Evolutionary conservation across 2,329 filamentous ascomycete genomes (phyloP), one percentile per base, ranked within the genome.

Genomic region (Dothideomycetes sp.): DNA sequence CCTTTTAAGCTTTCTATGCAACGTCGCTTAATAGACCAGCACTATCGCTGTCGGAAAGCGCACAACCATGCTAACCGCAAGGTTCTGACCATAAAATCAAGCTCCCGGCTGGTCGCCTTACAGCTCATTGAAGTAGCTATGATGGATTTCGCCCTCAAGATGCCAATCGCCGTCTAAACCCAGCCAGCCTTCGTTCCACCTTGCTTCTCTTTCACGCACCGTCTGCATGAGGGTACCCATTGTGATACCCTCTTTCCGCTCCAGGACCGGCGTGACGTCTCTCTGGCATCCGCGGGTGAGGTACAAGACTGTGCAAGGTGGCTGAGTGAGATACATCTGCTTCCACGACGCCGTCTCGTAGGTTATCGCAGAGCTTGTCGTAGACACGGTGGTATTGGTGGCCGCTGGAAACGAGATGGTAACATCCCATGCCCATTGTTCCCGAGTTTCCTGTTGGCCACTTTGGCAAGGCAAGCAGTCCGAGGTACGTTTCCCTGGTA

Each of bases 141-240:
- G 12, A 12, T 7, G 12, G 12, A 27, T 7, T 12, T 27, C 22
- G 22, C 56, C 57, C 37, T 59, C 57, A 37, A 60, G 56, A 42
- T 60, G 57, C 57, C 57, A 60, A 38, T 59, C 56, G 2, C 48
- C 37, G 46, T 59, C 56, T 22, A 47, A 52, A 5, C 47, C 49
- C 30, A 58, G 51, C 19, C 51, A 58, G 19, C 49, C 49, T 33
- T 48, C 38, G 38, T 55, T 54, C 56, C 56, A 60, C 16, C 40
- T 37, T 30, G 48, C 46, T 10, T 41, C 47, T 27, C 43, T 45
- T 18, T 46, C 43, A 17, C 46, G 49, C 10, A 48, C 50, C 38
- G 50, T 47, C 5, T 51, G 47, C 3, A 55, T 45, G 24, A 58
- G 50, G 18, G 53, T 48, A 4, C 53, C 55, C 56, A 59, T 58